Evolutionary conservation across 164 flowering plant species (phyloP), one percentile per base, ranked within the genome.

Genomic region (Protea cynaroides): DNA sequence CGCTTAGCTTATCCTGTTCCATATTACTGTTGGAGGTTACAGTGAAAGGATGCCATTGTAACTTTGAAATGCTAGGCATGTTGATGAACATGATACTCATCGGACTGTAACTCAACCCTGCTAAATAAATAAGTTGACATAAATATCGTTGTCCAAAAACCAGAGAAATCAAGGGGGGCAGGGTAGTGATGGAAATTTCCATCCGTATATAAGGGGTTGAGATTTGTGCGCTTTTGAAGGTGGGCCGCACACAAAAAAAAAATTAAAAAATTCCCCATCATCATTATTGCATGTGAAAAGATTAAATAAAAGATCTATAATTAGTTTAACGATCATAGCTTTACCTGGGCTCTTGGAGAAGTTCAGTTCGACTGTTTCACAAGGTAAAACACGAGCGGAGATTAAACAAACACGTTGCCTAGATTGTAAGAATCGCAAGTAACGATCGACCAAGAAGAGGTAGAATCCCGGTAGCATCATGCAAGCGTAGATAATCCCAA

Each of bases 41-140:
- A 0, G 96, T 87, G 66, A 84, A 88, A n/a, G 93, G 96, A 58
- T 91, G 96, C 92, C 93, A 87, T 60, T 91, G 93, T 56, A 89
- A 68, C 78, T 79, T 81, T 12, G 96, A 87, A 59, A 91, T 72
- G 71, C 77, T 78, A 0, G 93, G 96, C 49, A 82, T 70, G 19
- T 83, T 81, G 34, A 88, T 40, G 63, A 87, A 87, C 65, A 84
- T 25, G n/a, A 71, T 76, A 67, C 96, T 85, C 0, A 84, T 78
- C 3, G 89, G 80, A 55, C 63, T 74, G 62, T 85, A 86, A 2
- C 55, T 74, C 83, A 88, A 69, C 37, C 78, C 94, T 88, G 71
- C 23, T 8, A 29, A 17, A 18, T 1, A 51, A 23, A n/a, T 29
- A 59, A 40, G 61, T 29, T 1, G 46, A 1, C 13, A 8, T 40